A percentile compares a stretch with the other conserved stretches of the same genome.
Conservation (phyloP, 345 rosid species). For the Eucalyptus tenuipes region DNA sequence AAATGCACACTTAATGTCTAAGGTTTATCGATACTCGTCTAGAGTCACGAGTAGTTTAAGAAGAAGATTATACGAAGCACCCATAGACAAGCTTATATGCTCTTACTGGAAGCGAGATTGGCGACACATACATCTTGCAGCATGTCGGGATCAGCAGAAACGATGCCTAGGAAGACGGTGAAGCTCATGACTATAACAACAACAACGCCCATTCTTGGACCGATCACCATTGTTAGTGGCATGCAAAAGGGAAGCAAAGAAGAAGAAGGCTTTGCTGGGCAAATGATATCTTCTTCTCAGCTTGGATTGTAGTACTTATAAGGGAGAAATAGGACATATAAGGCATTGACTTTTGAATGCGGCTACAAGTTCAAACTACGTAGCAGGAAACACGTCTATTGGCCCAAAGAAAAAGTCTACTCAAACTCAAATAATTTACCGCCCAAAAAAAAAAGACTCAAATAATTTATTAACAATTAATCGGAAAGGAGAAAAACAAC, state of each 20-base stretch:
- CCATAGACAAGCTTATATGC: background rate
- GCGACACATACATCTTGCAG: slow-evolving; percentile 87
- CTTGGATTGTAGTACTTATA: background rate
- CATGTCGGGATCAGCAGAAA: slow-evolving; percentile 38
- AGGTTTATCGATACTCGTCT: background rate
- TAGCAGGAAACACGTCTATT: too few relatives aligned
- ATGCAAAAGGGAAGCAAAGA: background rate
- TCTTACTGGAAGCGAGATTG: slow-evolving; percentile 19
- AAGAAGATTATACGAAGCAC: background rate
- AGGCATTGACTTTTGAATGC: too few relatives aligned
- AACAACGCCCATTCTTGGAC: background rate
- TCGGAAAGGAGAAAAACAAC: background rate
- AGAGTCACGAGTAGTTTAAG: background rate
- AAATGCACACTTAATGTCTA: background rate
- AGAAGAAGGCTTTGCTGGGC: background rate
- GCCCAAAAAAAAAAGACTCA: too few relatives aligned
- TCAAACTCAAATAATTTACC: background rate
- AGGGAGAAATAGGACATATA: background rate
- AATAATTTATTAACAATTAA: background rate
- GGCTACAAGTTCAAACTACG: too few relatives aligned
- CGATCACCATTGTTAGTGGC: background rate
- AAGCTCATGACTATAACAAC: background rate
- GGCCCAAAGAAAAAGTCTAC: background rate
- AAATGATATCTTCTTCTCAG: background rate
- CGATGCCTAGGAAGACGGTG: background rate